Base-by-base conservation (phyloP, 2,329 filamentous ascomycete species). In the Pseudocercospora eumusae region DNA sequence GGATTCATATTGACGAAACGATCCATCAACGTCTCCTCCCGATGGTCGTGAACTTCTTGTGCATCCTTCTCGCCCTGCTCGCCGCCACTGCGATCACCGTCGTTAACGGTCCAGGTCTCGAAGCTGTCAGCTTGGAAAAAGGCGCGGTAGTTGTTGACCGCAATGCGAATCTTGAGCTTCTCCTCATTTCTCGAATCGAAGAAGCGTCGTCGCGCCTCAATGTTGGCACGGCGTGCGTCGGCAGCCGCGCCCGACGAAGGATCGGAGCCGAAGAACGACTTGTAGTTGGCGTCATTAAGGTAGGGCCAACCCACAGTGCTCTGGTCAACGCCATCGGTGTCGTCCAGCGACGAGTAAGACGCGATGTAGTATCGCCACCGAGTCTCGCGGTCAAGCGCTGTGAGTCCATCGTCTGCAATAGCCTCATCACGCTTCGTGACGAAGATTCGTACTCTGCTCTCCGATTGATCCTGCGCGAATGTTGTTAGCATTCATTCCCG, bases 281-380 rank as follows among this genome's bases (percentile, higher is more conserved):
- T 75, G 56, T 79, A 74, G 66, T 77, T 79, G n/a, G 36, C 2
- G 50, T 71, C 68, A 8, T 66, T 59, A 18, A 81, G 73, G 62
- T 79, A 76, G 0, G 79, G 78, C 9, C 75, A 70, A 27, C 70
- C 66, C n/a, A 81, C 59, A 13, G 54, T 50, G 18, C 45, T 58
- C 15, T 61, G 58, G 15, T 70, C 66, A 25, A 82, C 73, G 47
- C 77, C 76, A 57, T 79, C 82, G 0, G 95, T 99, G 1, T 91
- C 90, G 72, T 96, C 92, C 23, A 93, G 85, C 66, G 92, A 91
- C 68, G 92, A 90, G 76, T 90, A 98, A 0, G 93, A 92, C 18
- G 93, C 93, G 61, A 96, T 91, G 75, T 99, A 99, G 79, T 96
- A 96, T 70, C 93, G 91, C 95, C 95, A 99, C 42, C 87, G 80